These are phyloP conservation scores for Crucihimalaya himalaica DNA, from an alignment of 345 rosid genomes.

Conservation along the genomic window DNA sequence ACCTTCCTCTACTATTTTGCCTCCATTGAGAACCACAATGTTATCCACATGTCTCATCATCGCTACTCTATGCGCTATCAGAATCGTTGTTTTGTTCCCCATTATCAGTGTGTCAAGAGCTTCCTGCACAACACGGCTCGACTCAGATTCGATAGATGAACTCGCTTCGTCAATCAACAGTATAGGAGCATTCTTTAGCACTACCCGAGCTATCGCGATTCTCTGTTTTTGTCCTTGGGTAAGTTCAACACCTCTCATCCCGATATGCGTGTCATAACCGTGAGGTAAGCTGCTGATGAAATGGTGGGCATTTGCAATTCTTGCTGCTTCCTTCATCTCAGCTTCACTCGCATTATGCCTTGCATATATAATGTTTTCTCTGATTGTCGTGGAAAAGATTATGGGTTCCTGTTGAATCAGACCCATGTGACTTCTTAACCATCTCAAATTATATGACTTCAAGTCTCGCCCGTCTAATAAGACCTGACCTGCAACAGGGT, in stretches of 20 bases:
- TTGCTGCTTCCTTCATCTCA: constrained; percentile 98
- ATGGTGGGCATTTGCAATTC: constrained; percentile 99
- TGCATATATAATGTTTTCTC: constrained; percentile 95
- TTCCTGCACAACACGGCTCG: constrained; percentile 97
- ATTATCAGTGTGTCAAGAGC: constrained; percentile 94
- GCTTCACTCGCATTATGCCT: constrained; percentile 98
- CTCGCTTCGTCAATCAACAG: constrained; percentile 94
- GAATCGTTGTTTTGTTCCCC: constrained; percentile 97
- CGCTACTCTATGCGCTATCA: constrained; percentile 97
- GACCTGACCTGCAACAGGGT: constrained; percentile 98
- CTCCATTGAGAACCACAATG: constrained; percentile 97
- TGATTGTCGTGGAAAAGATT: constrained; percentile 91
- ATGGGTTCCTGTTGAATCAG: constrained; percentile 98
- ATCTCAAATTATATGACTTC: constrained; percentile 82
- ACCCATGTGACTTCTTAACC: constrained; percentile 96
- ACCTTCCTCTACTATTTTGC: constrained; percentile 96
- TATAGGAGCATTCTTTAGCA: constrained; percentile 96
- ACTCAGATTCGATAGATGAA: constrained; percentile 94
- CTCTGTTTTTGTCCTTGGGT: constrained; percentile 99
- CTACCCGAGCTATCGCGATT: constrained; percentile 90
- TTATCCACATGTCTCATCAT: constrained; percentile 99
- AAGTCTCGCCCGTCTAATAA: constrained; percentile 89
- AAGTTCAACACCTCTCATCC: constrained; percentile 98
- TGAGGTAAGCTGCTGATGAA: constrained; percentile 97
- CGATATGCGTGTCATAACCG: constrained; percentile 96